phyloP scores from a whole-genome alignment of 2,329 filamentous ascomycete species.

The Pezicula carpinea region DNA sequence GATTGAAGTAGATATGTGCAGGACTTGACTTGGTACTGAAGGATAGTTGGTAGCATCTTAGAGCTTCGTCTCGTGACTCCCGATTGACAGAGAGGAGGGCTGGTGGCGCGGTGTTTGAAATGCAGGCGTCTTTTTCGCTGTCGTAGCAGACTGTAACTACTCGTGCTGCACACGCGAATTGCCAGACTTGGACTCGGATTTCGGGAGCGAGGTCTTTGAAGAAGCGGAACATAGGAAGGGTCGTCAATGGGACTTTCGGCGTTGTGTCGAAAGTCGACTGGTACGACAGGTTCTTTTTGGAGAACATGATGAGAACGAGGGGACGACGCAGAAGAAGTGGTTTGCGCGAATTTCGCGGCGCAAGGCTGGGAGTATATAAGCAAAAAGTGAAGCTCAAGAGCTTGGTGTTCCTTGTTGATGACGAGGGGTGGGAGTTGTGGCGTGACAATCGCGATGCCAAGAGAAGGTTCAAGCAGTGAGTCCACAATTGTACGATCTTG shows the following conservation, averaged over 20 bases:
- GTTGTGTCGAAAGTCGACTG: background rate
- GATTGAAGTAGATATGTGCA: constrained; percentile 24
- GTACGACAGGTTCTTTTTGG: too few species aligned
- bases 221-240: constrained; percentile 16
- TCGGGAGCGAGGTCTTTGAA: constrained; percentile 24
- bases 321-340: too few species aligned
- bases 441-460: too few species aligned
- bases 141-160: constrained; percentile 31
- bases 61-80: constrained; percentile 39
- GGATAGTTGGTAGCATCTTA: constrained; percentile 30
- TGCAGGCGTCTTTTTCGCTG: constrained; percentile 31
- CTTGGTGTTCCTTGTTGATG: too few species aligned
- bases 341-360: too few species aligned
- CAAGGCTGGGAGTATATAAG: too few species aligned
- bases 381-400: too few species aligned
- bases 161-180: constrained; percentile 18
- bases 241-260: constrained; percentile 5
- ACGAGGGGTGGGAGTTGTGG: too few species aligned
- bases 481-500: too few species aligned
- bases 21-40: constrained; percentile 30
- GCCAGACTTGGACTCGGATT: constrained; percentile 25
- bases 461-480: too few species aligned
- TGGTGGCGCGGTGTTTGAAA: constrained; percentile 34
- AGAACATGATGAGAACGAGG: too few species aligned
- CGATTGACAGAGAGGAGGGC: constrained; percentile 36